Conservation (phyloP, 108 stramenopile genomes). For the Cyclotella distinguenda region DNA sequence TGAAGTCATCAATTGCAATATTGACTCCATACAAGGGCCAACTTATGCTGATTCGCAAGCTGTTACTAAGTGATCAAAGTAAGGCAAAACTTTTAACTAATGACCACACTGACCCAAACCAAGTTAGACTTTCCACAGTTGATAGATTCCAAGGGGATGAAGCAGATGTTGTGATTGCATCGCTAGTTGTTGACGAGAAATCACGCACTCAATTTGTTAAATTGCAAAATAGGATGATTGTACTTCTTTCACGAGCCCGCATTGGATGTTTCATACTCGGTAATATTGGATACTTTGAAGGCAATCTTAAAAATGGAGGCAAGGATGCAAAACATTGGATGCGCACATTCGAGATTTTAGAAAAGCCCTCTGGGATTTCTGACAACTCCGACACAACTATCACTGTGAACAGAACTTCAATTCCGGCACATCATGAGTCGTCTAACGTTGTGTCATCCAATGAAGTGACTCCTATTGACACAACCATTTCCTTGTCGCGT, state of each 20-base stretch:
- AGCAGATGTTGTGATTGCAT: conserved; percentile 46
- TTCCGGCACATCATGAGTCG: not conserved
- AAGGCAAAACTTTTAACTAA: conserved; percentile 10
- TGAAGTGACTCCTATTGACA: not conserved
- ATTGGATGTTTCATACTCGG: conserved; percentile 44
- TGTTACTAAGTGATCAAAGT: conserved; percentile 13
- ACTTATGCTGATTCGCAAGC: conserved; percentile 36
- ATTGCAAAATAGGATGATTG: conserved; percentile 43
- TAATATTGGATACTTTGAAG: conserved; percentile 40
- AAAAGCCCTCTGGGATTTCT: conserved; percentile 16
- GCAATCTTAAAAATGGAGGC: conserved; percentile 1
- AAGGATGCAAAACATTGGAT: conserved; percentile 29
- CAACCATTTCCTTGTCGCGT: not conserved
- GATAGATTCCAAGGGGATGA: conserved; percentile 57
- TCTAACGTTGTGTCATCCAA: not conserved
- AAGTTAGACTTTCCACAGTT: conserved; percentile 39
- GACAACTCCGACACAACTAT: conserved; percentile 3
- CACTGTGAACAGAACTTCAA: not conserved
- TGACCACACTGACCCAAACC: conserved; percentile 14
- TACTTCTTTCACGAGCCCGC: conserved; percentile 45
- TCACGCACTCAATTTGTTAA: conserved; percentile 44
- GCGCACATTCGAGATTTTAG: conserved; percentile 31
- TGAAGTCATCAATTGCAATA: conserved; percentile 39
- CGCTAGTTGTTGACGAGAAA: conserved; percentile 46
- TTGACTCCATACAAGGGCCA: conserved; percentile 55